Evolutionary conservation across 2,329 filamentous ascomycete genomes (phyloP).

Genomic region (Paracorniculantispora psalliotae): DNA sequence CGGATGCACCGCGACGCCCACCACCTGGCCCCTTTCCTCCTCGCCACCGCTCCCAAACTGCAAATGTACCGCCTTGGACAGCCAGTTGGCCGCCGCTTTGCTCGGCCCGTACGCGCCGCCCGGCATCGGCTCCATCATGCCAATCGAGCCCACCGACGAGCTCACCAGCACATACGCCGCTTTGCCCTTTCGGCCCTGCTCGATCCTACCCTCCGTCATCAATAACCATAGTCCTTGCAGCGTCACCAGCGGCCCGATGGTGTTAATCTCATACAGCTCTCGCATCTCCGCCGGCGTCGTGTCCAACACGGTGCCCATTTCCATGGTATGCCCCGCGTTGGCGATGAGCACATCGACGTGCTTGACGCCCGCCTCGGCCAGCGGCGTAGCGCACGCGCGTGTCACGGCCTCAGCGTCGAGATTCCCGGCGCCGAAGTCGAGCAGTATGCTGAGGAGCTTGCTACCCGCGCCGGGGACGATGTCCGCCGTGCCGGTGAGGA

Average conservation of each 20-base stretch:
- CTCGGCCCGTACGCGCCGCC: slow-evolving; percentile 32
- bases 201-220: slow-evolving; percentile 19
- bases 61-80: slow-evolving; percentile 25
- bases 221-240: slow-evolving; percentile 33
- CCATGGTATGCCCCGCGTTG: slow-evolving; percentile 41
- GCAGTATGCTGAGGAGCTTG: slow-evolving; percentile 29
- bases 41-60: slow-evolving; percentile 21
- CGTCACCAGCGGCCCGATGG: slow-evolving; percentile 32
- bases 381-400: slow-evolving; percentile 23
- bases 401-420: slow-evolving; percentile 21
- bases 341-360: slow-evolving; percentile 47
- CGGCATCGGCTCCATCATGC: slow-evolving; percentile 25
- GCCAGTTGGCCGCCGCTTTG: slow-evolving; percentile 32
- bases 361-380: slow-evolving; percentile 19
- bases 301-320: slow-evolving; percentile 24
- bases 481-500: slow-evolving; percentile 19
- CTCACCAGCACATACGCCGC: slow-evolving; percentile 34
- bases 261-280: slow-evolving; percentile 40
- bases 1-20: slow-evolving; percentile 32
- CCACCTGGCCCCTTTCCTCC: slow-evolving; percentile 10
- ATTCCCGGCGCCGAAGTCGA: slow-evolving; percentile 33
- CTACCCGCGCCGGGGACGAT: slow-evolving; percentile 26
- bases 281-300: slow-evolving; percentile 31
- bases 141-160: slow-evolving; percentile 31
- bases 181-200: neutral